These are phyloP conservation scores for Penicillium verrucosum DNA, from an alignment of 2,329 filamentous ascomycete species.

Conservation along the genomic window DNA sequence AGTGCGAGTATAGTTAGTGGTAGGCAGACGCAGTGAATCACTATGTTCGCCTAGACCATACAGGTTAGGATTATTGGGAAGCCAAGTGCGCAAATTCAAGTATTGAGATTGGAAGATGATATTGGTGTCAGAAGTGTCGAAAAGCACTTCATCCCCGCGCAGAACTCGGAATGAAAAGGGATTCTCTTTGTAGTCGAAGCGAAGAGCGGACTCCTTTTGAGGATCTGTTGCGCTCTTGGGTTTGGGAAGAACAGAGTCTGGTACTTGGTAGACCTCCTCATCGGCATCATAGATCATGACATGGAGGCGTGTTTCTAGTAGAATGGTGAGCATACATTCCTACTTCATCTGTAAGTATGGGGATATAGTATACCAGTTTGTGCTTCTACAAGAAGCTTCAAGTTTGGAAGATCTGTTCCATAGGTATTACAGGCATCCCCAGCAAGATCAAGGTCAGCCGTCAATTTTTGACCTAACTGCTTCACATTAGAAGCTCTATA, in stretches of 20 bases:
- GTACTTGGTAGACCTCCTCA: conserved; percentile 72
- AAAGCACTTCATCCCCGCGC: conserved; percentile 48
- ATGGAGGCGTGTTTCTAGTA: conserved; percentile 63
- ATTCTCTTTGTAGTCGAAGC: conserved; percentile 51
- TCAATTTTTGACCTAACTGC: conserved; percentile 50
- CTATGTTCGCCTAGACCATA: conserved; percentile 79
- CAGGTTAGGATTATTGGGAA: conserved; percentile 66
- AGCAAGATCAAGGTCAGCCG: conserved; percentile 66
- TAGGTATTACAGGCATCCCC: conserved; percentile 63
- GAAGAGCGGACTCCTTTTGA: conserved; percentile 42
- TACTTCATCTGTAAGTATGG: background rate
- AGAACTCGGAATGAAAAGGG: conserved; percentile 67
- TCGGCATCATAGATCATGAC: conserved; percentile 69
- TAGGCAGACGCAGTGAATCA: conserved; percentile 66
- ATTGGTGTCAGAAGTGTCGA: conserved; percentile 64
- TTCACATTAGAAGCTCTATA: conserved; percentile 39
- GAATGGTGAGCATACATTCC: background rate
- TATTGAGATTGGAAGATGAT: conserved; percentile 78
- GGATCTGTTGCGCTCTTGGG: conserved; percentile 47
- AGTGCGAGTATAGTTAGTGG: conserved; percentile 66
- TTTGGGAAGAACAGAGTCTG: conserved; percentile 64
- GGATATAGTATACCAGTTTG: conserved; percentile 49
- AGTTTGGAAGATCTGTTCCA: conserved; percentile 54
- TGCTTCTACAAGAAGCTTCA: conserved; percentile 60
- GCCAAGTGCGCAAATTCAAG: conserved; percentile 65